phyloP scores from a whole-genome alignment of 495 filamentous ascomycete species.

The Viridothelium virens region DNA sequence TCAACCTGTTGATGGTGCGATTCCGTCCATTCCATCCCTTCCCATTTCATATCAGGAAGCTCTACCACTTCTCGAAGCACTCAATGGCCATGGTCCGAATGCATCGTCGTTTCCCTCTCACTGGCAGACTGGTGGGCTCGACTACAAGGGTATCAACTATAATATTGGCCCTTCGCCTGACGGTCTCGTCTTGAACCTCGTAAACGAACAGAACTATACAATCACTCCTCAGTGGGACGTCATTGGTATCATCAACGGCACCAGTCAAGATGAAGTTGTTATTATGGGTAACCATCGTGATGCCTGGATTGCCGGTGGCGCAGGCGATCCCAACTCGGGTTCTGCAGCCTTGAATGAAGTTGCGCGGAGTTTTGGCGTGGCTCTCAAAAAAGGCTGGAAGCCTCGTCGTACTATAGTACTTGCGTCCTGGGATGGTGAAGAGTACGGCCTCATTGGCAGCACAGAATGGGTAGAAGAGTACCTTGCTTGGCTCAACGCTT shows the following conservation, averaged over 20 bases:
- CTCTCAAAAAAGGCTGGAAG: constrained; percentile 35
- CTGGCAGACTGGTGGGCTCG: constrained; percentile 67
- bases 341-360: constrained; percentile 40
- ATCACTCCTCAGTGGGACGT: constrained; percentile 91
- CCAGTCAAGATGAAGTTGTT: constrained; percentile 74
- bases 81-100: constrained; percentile 81
- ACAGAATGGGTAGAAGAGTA: constrained; percentile 78
- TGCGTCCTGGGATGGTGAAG: constrained; percentile 70
- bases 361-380: constrained; percentile 31
- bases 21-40: constrained; percentile 82
- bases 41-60: constrained; percentile 87
- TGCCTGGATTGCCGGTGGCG: constrained; percentile 75
- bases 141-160: constrained; percentile 79
- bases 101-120: constrained; percentile 67
- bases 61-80: constrained; percentile 72
- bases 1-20: constrained; percentile 55
- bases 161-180: constrained; percentile 84
- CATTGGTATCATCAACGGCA: constrained; percentile 91
- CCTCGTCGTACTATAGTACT: constrained; percentile 55
- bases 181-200: constrained; percentile 65
- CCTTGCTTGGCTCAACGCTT: constrained; percentile 61
- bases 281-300: constrained; percentile 95
- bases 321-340: constrained; percentile 40
- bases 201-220: constrained; percentile 82
- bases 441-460: constrained; percentile 62